Percentiles rank a stretch among this genome's conserved stretches.
Conservation (phyloP, 306 rosid genomes). For the Nissolia schottii region DNA sequence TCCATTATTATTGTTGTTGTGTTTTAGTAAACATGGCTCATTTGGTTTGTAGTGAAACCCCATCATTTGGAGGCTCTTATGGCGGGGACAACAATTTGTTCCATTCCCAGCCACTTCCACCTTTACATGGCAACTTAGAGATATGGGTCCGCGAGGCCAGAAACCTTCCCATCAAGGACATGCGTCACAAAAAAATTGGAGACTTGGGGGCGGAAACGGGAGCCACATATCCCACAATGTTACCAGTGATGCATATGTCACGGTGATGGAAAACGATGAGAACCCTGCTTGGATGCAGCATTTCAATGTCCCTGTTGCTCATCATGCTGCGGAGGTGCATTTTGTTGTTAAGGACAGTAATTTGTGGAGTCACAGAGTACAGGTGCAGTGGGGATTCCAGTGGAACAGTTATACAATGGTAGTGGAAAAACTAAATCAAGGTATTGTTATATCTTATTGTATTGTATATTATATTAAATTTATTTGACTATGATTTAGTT, state of each 20-base stretch:
- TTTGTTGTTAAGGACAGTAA: constrained; percentile 74
- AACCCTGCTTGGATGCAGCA: constrained; percentile 85
- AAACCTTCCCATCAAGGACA: constrained; percentile 77
- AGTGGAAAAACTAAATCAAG: too few relatives aligned
- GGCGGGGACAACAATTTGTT: constrained; percentile 46
- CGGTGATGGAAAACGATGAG: constrained; percentile 51
- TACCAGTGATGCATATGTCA: constrained; percentile 87
- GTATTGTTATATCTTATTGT: too few relatives aligned
- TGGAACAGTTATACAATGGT: constrained; percentile 38
- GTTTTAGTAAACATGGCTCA: constrained; percentile 40
- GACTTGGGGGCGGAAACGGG: constrained; percentile 27
- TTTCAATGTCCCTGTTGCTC: constrained; percentile 77
- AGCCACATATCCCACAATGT: constrained; percentile 26
- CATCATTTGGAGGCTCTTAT: constrained; percentile 58
- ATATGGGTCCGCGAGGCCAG: constrained; percentile 56
- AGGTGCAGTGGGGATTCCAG: constrained; percentile 74
- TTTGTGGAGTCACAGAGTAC: constrained; percentile 69
- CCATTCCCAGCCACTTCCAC: constrained; percentile 44
- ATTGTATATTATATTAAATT: too few relatives aligned
- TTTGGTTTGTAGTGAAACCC: constrained; percentile 32
- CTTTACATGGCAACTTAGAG: constrained; percentile 75
- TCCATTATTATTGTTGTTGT: not conserved
- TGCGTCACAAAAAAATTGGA: constrained; percentile 52
- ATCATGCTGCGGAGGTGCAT: constrained; percentile 65
- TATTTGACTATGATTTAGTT: too few relatives aligned